These are phyloP conservation scores for Wickerhamomyces strasburgensis DNA, from an alignment of 805 yeast genomes.

Conservation along the genomic window DNA sequence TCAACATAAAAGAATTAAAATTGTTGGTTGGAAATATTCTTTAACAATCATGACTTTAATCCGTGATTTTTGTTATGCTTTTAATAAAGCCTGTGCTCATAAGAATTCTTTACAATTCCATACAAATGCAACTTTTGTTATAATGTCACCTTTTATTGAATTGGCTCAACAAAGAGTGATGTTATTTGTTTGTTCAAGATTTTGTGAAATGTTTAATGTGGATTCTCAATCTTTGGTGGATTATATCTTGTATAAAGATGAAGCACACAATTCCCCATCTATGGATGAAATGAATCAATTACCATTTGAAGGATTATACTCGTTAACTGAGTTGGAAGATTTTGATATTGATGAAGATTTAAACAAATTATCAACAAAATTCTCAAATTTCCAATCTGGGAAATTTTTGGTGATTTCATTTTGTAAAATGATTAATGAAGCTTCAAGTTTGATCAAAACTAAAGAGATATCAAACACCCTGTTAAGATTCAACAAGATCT, in stretches of 20 bases:
- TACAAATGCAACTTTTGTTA: conserved; percentile 7
- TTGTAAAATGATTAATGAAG: conserved; percentile 8
- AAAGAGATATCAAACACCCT: conserved; percentile 10
- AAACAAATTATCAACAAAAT: conserved; percentile 3
- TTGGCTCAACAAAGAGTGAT: conserved; percentile 16
- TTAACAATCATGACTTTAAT: conserved; percentile 10
- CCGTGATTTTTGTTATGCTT: conserved; percentile 14
- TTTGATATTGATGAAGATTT: conserved; percentile 10
- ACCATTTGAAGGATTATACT: conserved; percentile 5
- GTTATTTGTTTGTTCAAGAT: conserved; percentile 8
- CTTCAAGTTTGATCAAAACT: conserved; percentile 9
- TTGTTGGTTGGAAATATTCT: conserved; percentile 13
- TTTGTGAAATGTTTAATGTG: conserved; percentile 7
- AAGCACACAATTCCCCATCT: conserved; percentile 1
- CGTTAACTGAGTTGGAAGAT: conserved; percentile 9
- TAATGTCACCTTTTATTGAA: conserved; percentile 15
- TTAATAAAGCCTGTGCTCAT: conserved; percentile 8
- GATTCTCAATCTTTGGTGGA: conserved; percentile 12
- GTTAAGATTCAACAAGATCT: conserved; percentile 15
- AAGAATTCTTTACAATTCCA: conserved; percentile 9
- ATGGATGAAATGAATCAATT: conserved; percentile 3
- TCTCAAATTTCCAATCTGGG: conserved; percentile 7
- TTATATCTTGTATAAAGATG: conserved; percentile 12
- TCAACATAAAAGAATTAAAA: conserved; percentile 2
- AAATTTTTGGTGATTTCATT: conserved; percentile 9